Evolutionary conservation across 305 asterid species (phyloP).

Genomic region (Fraxinus floribunda): DNA sequence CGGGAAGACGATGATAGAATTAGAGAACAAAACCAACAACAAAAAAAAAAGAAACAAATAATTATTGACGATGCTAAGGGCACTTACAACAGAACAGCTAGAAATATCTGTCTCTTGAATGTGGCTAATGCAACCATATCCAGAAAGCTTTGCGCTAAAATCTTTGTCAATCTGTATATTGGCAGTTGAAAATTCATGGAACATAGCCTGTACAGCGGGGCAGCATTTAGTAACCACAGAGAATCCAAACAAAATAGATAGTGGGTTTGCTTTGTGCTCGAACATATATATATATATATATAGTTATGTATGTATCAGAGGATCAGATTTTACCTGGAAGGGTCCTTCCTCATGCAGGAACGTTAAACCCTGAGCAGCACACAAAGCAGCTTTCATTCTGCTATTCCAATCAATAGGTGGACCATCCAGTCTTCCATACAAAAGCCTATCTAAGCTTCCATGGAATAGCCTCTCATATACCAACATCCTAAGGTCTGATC

Average conservation of each 20-base stretch:
- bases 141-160: conserved; percentile 94
- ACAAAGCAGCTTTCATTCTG: conserved; percentile 85
- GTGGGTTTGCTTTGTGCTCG: background rate
- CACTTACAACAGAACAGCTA: conserved; percentile 70
- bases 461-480: conserved; percentile 89
- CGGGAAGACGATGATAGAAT: conserved; percentile 1
- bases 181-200: conserved; percentile 87
- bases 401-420: conserved; percentile 99
- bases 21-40: background rate
- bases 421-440: conserved; percentile 90
- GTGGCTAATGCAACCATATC: conserved; percentile 93
- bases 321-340: conserved; percentile 63
- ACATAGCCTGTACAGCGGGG: conserved; percentile 76
- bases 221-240: background rate
- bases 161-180: conserved; percentile 96
- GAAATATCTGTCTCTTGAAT: conserved; percentile 83
- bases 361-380: conserved; percentile 96
- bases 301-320: background rate
- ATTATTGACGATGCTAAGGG: background rate
- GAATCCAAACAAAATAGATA: background rate
- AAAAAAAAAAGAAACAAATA: background rate
- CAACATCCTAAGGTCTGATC: conserved; percentile 82
- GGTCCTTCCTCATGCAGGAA: conserved; percentile 99
- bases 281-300: background rate
- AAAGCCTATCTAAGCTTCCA: conserved; percentile 90